phyloP scores from a whole-genome alignment of 345 rosid species.

The Lepidium didymum region DNA sequence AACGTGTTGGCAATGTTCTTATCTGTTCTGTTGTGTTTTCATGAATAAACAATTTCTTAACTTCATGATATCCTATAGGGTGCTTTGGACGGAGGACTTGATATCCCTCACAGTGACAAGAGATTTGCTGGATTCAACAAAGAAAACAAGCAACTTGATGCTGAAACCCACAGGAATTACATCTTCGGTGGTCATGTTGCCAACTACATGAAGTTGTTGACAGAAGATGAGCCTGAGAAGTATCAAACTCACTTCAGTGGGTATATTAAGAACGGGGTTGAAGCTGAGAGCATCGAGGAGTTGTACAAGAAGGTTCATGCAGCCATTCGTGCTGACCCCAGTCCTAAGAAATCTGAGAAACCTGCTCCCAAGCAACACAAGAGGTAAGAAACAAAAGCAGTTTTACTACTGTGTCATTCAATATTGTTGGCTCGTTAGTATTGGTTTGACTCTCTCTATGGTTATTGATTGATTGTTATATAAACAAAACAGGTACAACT shows the following conservation, averaged over 20 bases:
- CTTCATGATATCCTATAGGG: conserved; percentile 35
- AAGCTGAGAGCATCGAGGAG: conserved; percentile 16
- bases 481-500: conserved; percentile 10
- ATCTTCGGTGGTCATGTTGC: conserved; percentile 75
- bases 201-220: conserved; percentile 53
- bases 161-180: conserved; percentile 73
- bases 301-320: conserved; percentile 18
- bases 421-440: background rate
- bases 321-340: conserved; percentile 13
- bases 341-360: conserved; percentile 11
- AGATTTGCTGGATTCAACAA: conserved; percentile 79
- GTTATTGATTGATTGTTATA: background rate
- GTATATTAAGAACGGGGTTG: conserved; percentile 3
- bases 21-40: background rate
- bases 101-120: conserved; percentile 87
- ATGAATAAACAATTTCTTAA: background rate
- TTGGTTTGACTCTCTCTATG: background rate
- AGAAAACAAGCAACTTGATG: conserved; percentile 44
- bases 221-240: conserved; percentile 35
- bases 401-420: background rate
- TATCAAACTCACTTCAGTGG: conserved; percentile 16
- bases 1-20: background rate
- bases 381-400: background rate
- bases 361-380: conserved; percentile 16
- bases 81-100: conserved; percentile 84